These are phyloP conservation scores for Coemansia sp. DNA, from an alignment of 192 early-diverging fungal species.

Conservation along the genomic window DNA sequence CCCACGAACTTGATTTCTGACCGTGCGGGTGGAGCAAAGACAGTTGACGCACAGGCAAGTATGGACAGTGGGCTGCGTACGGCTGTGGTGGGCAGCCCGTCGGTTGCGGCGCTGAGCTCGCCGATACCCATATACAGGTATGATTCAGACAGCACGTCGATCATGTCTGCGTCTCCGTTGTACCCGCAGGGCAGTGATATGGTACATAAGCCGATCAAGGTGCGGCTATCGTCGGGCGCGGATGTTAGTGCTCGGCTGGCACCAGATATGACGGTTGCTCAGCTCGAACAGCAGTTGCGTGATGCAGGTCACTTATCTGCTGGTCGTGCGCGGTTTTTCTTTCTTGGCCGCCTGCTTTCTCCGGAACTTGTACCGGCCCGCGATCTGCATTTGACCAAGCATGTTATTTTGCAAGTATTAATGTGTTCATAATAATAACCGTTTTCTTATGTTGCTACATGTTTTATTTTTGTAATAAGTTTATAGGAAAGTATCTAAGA, in stretches of 20 bases:
- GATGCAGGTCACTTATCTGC: conserved; percentile 14
- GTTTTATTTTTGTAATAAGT: too few species aligned
- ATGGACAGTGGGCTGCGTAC: conserved; percentile 17
- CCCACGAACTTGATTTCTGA: conserved; percentile 56
- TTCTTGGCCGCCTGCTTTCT: conserved; percentile 51
- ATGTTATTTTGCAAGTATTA: conserved; percentile 29
- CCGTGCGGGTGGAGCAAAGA: not conserved
- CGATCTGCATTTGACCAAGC: conserved; percentile 18
- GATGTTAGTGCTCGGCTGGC: conserved; percentile 18
- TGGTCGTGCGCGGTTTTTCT: conserved; percentile 47
- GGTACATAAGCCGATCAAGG: not conserved
- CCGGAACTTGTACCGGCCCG: conserved; percentile 19
- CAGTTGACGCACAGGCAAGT: conserved; percentile 5
- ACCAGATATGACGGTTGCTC: conserved; percentile 27
- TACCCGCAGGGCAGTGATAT: not conserved
- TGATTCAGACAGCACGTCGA: not conserved
- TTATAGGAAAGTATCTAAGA: too few species aligned
- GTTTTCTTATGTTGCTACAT: too few species aligned
- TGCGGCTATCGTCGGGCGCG: conserved; percentile 22
- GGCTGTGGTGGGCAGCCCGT: not conserved
- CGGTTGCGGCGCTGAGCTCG: not conserved
- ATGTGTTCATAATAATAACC: not conserved
- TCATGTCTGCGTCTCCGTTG: not conserved
- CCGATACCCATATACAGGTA: conserved; percentile 2
- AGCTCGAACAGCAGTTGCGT: conserved; percentile 25